Conservation (phyloP, 1,139 yeast genomes). For the Debaryomycetaceae sp. region DNA sequence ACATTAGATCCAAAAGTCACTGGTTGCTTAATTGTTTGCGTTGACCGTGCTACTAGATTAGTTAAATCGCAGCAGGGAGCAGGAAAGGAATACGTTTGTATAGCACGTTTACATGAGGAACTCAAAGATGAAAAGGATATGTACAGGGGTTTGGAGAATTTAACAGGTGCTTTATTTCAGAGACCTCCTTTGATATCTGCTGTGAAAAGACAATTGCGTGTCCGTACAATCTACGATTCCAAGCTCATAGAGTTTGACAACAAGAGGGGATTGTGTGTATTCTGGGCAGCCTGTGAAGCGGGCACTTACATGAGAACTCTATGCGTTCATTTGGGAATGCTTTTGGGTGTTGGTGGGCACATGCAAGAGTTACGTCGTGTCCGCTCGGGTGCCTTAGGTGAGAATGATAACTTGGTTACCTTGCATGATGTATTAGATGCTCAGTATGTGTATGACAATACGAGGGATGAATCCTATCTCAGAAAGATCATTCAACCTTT, state of each 20-base stretch:
- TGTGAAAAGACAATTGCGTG: constrained; percentile 97
- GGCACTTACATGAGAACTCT: constrained; percentile 99
- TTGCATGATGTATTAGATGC: constrained; percentile 97
- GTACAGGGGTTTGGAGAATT: constrained; percentile 83
- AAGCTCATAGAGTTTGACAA: constrained; percentile 93
- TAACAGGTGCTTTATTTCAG: constrained; percentile 98
- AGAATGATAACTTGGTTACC: constrained; percentile 88
- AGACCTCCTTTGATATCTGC: constrained; percentile 99
- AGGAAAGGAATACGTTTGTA: constrained; percentile 98
- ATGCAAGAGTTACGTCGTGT: constrained; percentile 99
- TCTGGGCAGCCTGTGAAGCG: constrained; percentile 99
- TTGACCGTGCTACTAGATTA: constrained; percentile 95
- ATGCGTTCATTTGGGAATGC: constrained; percentile 98
- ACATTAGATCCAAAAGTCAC: constrained; percentile 98
- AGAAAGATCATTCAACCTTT: constrained; percentile 94
- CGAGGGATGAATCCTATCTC: constrained; percentile 92
- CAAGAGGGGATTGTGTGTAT: constrained; percentile 94
- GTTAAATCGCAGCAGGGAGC: constrained; percentile 99
- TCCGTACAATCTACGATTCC: constrained; percentile 95
- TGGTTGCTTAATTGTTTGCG: constrained; percentile 95
- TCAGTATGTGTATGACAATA: constrained; percentile 95
- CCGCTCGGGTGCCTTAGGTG: constrained; percentile 93
- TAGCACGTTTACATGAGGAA: constrained; percentile 91
- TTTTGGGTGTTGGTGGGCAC: constrained; percentile 98
- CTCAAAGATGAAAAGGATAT: constrained; percentile 87